Conservation (phyloP, 116 monocot species). For the Zostera marina region DNA sequence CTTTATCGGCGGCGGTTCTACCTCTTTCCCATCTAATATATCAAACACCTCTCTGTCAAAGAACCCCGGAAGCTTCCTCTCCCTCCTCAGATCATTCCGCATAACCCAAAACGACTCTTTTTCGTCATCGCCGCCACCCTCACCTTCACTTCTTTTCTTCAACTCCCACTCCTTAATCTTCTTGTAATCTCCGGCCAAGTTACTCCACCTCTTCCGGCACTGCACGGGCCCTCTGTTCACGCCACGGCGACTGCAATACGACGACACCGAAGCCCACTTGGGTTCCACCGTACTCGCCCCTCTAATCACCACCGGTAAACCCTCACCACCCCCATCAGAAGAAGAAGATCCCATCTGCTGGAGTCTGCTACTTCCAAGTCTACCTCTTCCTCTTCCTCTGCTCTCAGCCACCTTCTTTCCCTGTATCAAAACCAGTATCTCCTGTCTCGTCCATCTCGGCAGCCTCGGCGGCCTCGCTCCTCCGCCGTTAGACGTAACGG, state of each 20-base stretch:
- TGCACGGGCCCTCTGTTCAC: constrained; percentile 84
- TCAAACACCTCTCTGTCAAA: constrained; percentile 92
- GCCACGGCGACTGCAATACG: constrained; percentile 70
- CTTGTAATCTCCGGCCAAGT: constrained; percentile 86
- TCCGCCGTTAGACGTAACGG: background rate
- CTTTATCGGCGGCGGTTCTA: background rate
- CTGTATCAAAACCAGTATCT: constrained; percentile 87
- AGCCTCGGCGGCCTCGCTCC: constrained; percentile 33
- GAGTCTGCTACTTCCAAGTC: constrained; percentile 3
- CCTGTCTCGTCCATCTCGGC: constrained; percentile 96
- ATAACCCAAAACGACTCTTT: constrained; percentile 76
- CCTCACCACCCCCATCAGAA: background rate
- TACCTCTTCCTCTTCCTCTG: constrained; percentile 17
- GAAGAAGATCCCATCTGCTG: constrained; percentile 2
- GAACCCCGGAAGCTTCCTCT: constrained; percentile 84
- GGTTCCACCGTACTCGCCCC: constrained; percentile 33
- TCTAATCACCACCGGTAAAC: constrained; percentile 1
- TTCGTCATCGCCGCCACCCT: constrained; percentile 5
- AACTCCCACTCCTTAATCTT: constrained; percentile 93
- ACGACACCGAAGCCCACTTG: constrained; percentile 93
- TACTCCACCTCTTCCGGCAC: constrained; percentile 99
- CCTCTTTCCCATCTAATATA: constrained; percentile 45
- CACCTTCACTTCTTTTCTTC: background rate
- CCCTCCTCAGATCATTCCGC: constrained; percentile 75
- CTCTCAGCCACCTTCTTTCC: constrained; percentile 81